Conservation (phyloP, 331 rosid species). For the Telfairia occidentalis region DNA sequence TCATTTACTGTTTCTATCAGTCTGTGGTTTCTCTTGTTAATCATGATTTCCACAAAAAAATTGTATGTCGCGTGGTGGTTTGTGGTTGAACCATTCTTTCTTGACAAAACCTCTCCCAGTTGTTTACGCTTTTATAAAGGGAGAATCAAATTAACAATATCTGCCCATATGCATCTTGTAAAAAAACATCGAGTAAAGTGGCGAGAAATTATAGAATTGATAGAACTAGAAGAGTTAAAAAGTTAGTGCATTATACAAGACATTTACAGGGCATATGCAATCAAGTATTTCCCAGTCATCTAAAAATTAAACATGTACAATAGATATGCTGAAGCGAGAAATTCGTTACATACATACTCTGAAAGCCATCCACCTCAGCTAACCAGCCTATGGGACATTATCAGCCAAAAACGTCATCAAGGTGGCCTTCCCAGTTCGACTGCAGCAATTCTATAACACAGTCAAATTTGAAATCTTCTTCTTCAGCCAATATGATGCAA, state of each 20-base stretch:
- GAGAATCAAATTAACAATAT: neutral
- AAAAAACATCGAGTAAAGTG: neutral
- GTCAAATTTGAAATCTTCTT: neutral
- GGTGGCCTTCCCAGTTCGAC: neutral
- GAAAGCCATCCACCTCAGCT: neutral
- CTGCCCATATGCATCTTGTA: neutral
- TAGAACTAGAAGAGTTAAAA: neutral
- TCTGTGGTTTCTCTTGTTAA: neutral
- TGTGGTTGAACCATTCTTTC: neutral
- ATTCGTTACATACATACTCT: neutral
- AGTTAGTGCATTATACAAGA: neutral
- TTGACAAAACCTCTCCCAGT: neutral
- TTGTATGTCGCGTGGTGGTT: neutral
- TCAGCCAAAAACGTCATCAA: neutral
- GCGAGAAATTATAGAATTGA: neutral
- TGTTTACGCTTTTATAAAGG: neutral
- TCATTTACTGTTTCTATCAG: neutral
- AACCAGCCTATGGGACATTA: neutral
- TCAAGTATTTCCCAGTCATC: neutral
- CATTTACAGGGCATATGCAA: neutral
- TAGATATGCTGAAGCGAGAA: neutral
- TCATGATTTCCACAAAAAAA: neutral
- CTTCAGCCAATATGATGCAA: neutral
- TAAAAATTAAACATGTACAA: neutral
- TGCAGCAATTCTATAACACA: constrained; percentile 4